These are phyloP conservation scores for Claviceps maximensis DNA, from an alignment of 2,329 filamentous ascomycete genomes.

Conservation along the genomic window DNA sequence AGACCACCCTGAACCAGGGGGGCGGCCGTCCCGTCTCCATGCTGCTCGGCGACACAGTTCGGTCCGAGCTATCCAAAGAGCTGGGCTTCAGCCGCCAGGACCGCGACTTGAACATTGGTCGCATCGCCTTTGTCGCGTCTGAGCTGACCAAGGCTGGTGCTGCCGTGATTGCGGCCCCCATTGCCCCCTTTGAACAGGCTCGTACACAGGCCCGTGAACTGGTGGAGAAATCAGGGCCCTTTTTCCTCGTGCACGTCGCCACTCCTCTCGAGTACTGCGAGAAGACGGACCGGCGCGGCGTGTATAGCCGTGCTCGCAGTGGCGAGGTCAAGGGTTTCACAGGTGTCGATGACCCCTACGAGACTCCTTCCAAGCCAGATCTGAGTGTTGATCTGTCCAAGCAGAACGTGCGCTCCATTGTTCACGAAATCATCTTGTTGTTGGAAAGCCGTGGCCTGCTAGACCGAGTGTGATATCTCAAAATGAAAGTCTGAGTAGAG, in stretches of 20 bases:
- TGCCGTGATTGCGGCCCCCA: slow-evolving; percentile 91
- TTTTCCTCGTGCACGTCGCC: slow-evolving; percentile 91
- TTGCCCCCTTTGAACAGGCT: slow-evolving; percentile 78
- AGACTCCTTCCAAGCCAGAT: slow-evolving; percentile 68
- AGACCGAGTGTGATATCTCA: slow-evolving; percentile 48
- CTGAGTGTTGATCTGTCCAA: slow-evolving; percentile 74
- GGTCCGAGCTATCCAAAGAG: slow-evolving; percentile 82
- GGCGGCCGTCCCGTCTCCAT: slow-evolving; percentile 89
- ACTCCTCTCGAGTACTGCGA: slow-evolving; percentile 87
- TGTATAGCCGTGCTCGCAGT: slow-evolving; percentile 70
- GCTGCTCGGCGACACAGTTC: slow-evolving; percentile 89
- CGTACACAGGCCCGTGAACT: slow-evolving; percentile 69
- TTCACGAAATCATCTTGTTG: slow-evolving; percentile 91
- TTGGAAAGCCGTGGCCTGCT: slow-evolving; percentile 82
- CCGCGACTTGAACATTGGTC: slow-evolving; percentile 85
- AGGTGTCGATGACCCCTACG: slow-evolving; percentile 94
- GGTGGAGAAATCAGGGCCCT: slow-evolving; percentile 76
- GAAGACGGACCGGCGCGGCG: slow-evolving; percentile 85
- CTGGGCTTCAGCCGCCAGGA: slow-evolving; percentile 91
- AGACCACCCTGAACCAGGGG: slow-evolving; percentile 96
- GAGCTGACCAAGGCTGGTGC: slow-evolving; percentile 89
- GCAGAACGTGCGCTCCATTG: slow-evolving; percentile 80
- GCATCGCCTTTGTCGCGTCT: slow-evolving; percentile 90
- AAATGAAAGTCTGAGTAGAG: too few relatives aligned
- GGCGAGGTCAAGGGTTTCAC: slow-evolving; percentile 98